Base-by-base conservation (phyloP, 2,329 filamentous ascomycete genomes). In the Colletotrichum sp. region DNA sequence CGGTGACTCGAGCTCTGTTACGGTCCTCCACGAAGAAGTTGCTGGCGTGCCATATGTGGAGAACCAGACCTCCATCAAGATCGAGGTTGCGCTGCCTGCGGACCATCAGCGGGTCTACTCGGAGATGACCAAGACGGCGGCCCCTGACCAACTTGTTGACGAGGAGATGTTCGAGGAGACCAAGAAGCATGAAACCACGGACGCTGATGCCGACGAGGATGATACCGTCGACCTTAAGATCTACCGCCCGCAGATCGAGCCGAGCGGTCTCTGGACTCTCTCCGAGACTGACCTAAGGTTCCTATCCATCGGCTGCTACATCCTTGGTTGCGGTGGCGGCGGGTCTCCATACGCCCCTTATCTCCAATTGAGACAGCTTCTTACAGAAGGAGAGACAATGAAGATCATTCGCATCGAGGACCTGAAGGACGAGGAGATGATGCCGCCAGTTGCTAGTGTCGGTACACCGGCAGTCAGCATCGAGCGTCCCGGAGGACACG, bases 291-390 rank as follows among this genome's bases (percentile, higher is more conserved):
- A 80, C 32, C 75, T 80, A 13, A 66, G 75, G 30, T 80, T 80
- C 72, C 52, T 80, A 24, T 79, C 77, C 2, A 78, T 79, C 15
- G 79, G 79, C 10, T 80, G 79, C 65, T 79, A 79, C 55, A 79
- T 80, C 15, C 78, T 80, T 8, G 79, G 79, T 26, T 79, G 78
- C 30, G 79, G 79, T 15, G 78, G 79, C 6, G 79, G 79, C 12
- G 79, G 79, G 4, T 79, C 79, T 2, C 78, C 78, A 1, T 79
- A 80, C 24, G 77, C 77, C 6, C 69, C 78, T n/a, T 79, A 79
- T 30, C 73, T 80, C 2, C 62, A 78, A 8, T 65, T 79, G 24
- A 71, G 70, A 52, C 77, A 79, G 64, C 60, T 79, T 2, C 70
- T 80, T 1, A 24, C 70, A 5, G 77, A 77, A 18, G 78, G 78